phyloP scores from a whole-genome alignment of 257 asterid genomes.

The Leonotis leonurus region DNA sequence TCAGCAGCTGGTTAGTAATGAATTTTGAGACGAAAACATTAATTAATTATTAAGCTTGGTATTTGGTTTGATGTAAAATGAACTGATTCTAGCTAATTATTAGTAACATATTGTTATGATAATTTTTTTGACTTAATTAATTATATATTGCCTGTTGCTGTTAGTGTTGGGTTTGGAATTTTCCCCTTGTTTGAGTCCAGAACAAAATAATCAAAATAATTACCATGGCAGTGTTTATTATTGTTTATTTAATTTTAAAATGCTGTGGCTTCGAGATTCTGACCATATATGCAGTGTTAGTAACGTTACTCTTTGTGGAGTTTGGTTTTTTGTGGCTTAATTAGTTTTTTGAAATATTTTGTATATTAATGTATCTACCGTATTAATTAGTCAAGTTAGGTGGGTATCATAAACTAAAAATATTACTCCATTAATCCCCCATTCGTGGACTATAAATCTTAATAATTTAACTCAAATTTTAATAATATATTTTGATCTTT shows the following conservation, averaged over 20 bases:
- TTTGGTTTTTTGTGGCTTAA: not conserved
- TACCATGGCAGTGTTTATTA: slow-evolving; percentile 6
- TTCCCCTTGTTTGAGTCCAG: slow-evolving; percentile 17
- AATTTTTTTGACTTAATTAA: not conserved
- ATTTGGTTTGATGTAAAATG: slow-evolving; percentile 22
- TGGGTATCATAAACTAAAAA: not conserved
- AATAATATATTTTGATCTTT: too few relatives aligned
- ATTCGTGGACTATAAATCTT: too few relatives aligned
- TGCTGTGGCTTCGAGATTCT: slow-evolving; percentile 4
- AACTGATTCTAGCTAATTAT: slow-evolving; percentile 15
- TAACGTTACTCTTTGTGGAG: slow-evolving; percentile 7
- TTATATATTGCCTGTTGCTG: not conserved
- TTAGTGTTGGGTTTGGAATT: not conserved
- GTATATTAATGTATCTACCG: not conserved
- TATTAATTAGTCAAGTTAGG: not conserved
- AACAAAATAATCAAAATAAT: not conserved
- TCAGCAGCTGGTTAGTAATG: slow-evolving; percentile 34
- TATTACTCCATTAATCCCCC: too few relatives aligned
- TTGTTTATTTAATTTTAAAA: not conserved
- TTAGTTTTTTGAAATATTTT: not conserved
- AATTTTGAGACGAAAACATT: slow-evolving; percentile 17
- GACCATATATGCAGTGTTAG: slow-evolving; percentile 19
- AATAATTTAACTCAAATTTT: too few relatives aligned
- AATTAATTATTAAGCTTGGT: not conserved
- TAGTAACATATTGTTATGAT: slow-evolving; percentile 11